A percentile compares a stretch with the other conserved stretches of the same genome.
Evolutionary conservation across 805 yeast species (phyloP).

Genomic region (Candida boidinii): DNA sequence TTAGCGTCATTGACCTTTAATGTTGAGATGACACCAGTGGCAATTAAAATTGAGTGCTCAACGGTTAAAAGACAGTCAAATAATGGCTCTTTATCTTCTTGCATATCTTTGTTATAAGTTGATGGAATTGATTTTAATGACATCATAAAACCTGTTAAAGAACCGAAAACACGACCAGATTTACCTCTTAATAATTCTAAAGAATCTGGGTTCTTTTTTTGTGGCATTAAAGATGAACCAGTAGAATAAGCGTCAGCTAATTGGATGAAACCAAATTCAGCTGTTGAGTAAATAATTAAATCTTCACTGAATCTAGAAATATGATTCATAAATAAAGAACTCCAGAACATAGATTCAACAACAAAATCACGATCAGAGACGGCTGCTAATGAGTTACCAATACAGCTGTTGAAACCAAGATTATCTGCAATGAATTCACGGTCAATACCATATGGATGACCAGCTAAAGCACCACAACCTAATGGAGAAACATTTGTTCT

Average conservation of each 20-base stretch:
- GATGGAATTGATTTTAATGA: conserved; percentile 95
- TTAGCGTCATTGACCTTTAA: conserved; percentile 59
- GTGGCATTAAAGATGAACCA: conserved; percentile 98
- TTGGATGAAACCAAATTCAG: conserved; percentile 91
- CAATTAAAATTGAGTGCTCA: conserved; percentile 87
- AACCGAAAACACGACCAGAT: conserved; percentile 95
- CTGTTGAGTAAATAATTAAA: conserved; percentile 90
- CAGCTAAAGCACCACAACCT: conserved; percentile 98
- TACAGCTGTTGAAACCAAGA: conserved; percentile 74
- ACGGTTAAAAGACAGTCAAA: conserved; percentile 87
- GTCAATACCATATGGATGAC: conserved; percentile 98
- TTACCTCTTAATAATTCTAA: conserved; percentile 93
- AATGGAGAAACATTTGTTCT: conserved; percentile 87
- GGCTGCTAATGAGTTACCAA: conserved; percentile 95
- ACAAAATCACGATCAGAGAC: conserved; percentile 97
- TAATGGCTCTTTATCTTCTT: conserved; percentile 98
- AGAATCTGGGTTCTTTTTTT: conserved; percentile 97
- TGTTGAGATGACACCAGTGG: conserved; percentile 94
- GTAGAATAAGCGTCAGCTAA: conserved; percentile 97
- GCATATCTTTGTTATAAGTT: conserved; percentile 96
- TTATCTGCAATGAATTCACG: conserved; percentile 79
- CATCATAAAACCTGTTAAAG: conserved; percentile 93
- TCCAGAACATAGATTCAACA: conserved; percentile 94
- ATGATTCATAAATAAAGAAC: conserved; percentile 90
- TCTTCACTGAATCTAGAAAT: conserved; percentile 93